phyloP scores from a whole-genome alignment of 768 basidiomycete species.

The Leccinum rimulosum region DNA sequence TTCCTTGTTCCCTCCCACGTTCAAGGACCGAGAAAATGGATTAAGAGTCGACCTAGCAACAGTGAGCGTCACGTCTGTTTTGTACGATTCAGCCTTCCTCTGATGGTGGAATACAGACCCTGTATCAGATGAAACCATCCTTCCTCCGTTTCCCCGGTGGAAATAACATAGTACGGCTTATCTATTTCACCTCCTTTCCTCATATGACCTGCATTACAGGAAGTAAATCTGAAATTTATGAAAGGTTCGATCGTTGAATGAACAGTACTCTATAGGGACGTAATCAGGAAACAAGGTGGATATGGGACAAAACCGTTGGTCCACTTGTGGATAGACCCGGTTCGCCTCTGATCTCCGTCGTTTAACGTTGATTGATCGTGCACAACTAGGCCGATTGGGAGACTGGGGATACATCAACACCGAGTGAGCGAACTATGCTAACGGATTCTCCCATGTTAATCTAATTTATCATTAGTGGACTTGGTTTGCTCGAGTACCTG shows the following conservation, averaged over 20 bases:
- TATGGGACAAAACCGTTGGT: conserved; percentile 64
- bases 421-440: conserved; percentile 38
- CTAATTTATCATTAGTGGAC: conserved; percentile 37
- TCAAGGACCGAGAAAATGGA: conserved; percentile 57
- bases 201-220: conserved; percentile 30
- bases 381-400: conserved; percentile 45
- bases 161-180: conserved; percentile 50
- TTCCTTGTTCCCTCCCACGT: conserved; percentile 67
- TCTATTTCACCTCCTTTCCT: conserved; percentile 15
- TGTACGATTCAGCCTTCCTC: not conserved
- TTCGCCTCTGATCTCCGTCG: not conserved
- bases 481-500: conserved; percentile 58
- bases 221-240: conserved; percentile 30
- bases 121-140: conserved; percentile 53
- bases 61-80: conserved; percentile 26
- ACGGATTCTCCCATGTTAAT: not conserved
- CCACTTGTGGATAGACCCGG: conserved; percentile 51
- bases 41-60: conserved; percentile 60
- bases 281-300: conserved; percentile 52
- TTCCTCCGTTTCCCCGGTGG: conserved; percentile 72
- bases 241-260: conserved; percentile 3
- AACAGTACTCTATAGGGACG: conserved; percentile 41
- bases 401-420: conserved; percentile 64
- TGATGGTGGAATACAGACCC: conserved; percentile 35
- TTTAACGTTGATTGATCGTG: conserved; percentile 1